Percentiles rank a stretch among this genome's conserved stretches.
Conservation (phyloP, 306 rosid species). For the Prunus persica region Prunus_persica_NCBIv2 NC_034009.1:33562501-33563000, state of each 20-base stretch:
- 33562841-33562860: not conserved
- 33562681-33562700: no score
- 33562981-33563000: slow-evolving; percentile 92
- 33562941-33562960: slow-evolving; percentile 96
- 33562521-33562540: slow-evolving; percentile 92
- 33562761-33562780: slow-evolving; percentile 95
- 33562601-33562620: slow-evolving; percentile 97
- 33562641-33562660: no score
- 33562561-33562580: slow-evolving; percentile 93
- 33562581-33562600: slow-evolving; percentile 95
- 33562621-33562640: slow-evolving; percentile 8
- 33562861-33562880: not conserved
- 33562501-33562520: slow-evolving; percentile 93
- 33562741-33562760: slow-evolving; percentile 24
- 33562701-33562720: not conserved
- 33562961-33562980: slow-evolving; percentile 87
- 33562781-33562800: slow-evolving; percentile 97
- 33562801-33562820: slow-evolving; percentile 79
- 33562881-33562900: not conserved
- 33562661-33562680: no score
- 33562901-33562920: slow-evolving; percentile 61
- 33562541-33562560: slow-evolving; percentile 99
- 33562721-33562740: not conserved
- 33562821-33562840: slow-evolving; percentile 10
- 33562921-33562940: slow-evolving; percentile 98